These are phyloP conservation scores for Lentinula detonsa DNA, from an alignment of 768 basidiomycete species.

Conservation along the genomic window DNA sequence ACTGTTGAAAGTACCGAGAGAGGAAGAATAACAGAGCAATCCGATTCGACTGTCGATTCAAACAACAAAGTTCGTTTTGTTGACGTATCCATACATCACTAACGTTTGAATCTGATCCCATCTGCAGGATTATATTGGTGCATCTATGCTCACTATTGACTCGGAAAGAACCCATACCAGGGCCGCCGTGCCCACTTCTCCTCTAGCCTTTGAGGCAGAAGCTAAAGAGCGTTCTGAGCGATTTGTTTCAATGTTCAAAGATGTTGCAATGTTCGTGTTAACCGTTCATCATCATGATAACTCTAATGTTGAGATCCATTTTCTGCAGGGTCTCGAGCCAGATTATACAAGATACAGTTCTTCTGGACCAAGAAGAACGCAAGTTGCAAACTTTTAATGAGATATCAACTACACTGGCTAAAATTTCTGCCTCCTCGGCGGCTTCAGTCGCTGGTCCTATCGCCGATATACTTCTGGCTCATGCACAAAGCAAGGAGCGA, in stretches of 20 bases:
- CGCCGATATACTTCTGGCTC: constrained; percentile 35
- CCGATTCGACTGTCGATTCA: background rate
- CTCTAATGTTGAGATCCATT: background rate
- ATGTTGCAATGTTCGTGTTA: constrained; percentile 6
- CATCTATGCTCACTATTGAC: background rate
- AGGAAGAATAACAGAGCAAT: background rate
- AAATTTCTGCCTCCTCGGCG: constrained; percentile 35
- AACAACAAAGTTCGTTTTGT: background rate
- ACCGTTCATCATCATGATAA: background rate
- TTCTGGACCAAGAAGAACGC: constrained; percentile 36
- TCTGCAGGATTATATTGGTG: background rate
- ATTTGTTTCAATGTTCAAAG: constrained; percentile 14
- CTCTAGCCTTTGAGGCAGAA: background rate
- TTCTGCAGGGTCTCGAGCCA: constrained; percentile 36
- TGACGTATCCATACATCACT: background rate
- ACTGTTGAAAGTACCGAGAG: background rate
- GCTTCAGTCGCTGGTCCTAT: constrained; percentile 38
- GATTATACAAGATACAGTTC: constrained; percentile 35
- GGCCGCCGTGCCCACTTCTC: background rate
- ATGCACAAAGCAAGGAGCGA: constrained; percentile 35
- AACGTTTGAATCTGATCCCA: background rate
- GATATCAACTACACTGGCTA: constrained; percentile 41
- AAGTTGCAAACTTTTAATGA: constrained; percentile 45
- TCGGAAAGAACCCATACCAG: background rate
- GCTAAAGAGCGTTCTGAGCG: background rate